These are phyloP conservation scores for Phalaenopsis equestris DNA, from an alignment of 106 monocot genomes.

Conservation along the genomic window DNA sequence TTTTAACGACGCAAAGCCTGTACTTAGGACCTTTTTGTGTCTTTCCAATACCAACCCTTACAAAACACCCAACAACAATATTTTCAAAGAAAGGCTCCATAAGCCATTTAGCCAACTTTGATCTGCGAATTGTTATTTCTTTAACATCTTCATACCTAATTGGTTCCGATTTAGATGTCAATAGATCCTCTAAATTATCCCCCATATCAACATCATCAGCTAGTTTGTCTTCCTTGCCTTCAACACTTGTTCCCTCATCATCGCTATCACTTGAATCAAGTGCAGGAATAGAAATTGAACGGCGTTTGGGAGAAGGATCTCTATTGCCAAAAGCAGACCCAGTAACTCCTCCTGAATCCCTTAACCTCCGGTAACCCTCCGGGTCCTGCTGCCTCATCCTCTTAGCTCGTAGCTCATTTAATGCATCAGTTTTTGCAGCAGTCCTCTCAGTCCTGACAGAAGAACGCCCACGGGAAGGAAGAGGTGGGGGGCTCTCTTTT, in stretches of 20 bases:
- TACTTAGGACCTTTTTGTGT: slow-evolving; percentile 50
- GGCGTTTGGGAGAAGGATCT: slow-evolving; percentile 39
- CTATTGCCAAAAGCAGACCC: slow-evolving; percentile 5
- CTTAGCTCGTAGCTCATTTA: slow-evolving; percentile 68
- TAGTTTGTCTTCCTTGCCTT: slow-evolving; percentile 23
- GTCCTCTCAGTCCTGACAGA: slow-evolving; percentile 37
- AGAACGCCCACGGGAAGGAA: slow-evolving; percentile 39
- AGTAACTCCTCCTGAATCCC: slow-evolving; percentile 17
- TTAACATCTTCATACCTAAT: slow-evolving; percentile 67
- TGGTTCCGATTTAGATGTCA: slow-evolving; percentile 28
- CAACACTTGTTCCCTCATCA: slow-evolving; percentile 25
- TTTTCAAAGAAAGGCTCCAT: slow-evolving; percentile 96
- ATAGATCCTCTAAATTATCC: slow-evolving; percentile 63
- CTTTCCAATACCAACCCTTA: slow-evolving; percentile 72
- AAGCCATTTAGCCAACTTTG: slow-evolving; percentile 86
- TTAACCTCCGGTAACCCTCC: slow-evolving; percentile 43
- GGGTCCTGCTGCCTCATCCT: slow-evolving; percentile 75
- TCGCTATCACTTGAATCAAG: slow-evolving; percentile 55
- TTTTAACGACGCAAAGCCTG: slow-evolving; percentile 63
- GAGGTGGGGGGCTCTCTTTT: slow-evolving; percentile 45
- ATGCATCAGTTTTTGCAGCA: slow-evolving; percentile 51
- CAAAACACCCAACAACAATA: slow-evolving; percentile 70
- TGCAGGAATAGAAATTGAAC: slow-evolving; percentile 19
- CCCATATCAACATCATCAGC: slow-evolving; percentile 19
- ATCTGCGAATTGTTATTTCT: slow-evolving; percentile 67